Percentiles rank a stretch among this genome's conserved stretches.
phyloP scores from a whole-genome alignment of 495 filamentous ascomycete genomes.

The Hypoxylon cercidicola region DNA sequence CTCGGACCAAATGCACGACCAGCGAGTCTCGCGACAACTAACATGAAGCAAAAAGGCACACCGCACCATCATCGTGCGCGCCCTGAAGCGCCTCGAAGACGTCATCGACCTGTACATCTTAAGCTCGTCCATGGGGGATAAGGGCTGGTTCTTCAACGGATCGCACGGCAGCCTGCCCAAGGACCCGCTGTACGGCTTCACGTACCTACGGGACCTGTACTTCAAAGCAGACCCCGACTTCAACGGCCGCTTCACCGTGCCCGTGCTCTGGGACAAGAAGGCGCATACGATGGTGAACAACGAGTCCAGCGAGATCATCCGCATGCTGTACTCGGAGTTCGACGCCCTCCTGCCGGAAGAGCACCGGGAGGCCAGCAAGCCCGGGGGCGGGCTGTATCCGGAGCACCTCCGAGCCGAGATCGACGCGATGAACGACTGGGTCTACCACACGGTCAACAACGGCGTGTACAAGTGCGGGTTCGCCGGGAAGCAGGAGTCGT shows the following conservation, averaged over 20 bases:
- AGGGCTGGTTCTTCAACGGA: constrained; percentile 77
- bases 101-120: constrained; percentile 69
- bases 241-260: constrained; percentile 73
- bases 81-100: constrained; percentile 71
- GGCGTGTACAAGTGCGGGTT: constrained; percentile 74
- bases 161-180: constrained; percentile 59
- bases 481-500: constrained; percentile 71
- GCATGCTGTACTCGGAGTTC: constrained; percentile 74
- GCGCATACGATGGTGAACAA: constrained; percentile 75
- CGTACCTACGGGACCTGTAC: constrained; percentile 72
- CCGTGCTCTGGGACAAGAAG: constrained; percentile 77
- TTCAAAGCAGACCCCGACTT: constrained; percentile 70
- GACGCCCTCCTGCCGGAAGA: constrained; percentile 73
- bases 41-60: constrained; percentile 59
- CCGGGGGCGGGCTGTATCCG: constrained; percentile 65
- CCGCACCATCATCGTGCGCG: constrained; percentile 69
- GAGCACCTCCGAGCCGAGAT: constrained; percentile 67
- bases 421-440: constrained; percentile 82
- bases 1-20: neutral
- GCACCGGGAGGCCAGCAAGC: constrained; percentile 65
- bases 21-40: constrained; percentile 3
- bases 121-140: constrained; percentile 60
- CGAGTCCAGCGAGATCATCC: constrained; percentile 80
- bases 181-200: constrained; percentile 72
- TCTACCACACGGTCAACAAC: constrained; percentile 86